phyloP scores from a whole-genome alignment of 1,284 basidiomycete species.

The Chondrostereum purpureum region DNA sequence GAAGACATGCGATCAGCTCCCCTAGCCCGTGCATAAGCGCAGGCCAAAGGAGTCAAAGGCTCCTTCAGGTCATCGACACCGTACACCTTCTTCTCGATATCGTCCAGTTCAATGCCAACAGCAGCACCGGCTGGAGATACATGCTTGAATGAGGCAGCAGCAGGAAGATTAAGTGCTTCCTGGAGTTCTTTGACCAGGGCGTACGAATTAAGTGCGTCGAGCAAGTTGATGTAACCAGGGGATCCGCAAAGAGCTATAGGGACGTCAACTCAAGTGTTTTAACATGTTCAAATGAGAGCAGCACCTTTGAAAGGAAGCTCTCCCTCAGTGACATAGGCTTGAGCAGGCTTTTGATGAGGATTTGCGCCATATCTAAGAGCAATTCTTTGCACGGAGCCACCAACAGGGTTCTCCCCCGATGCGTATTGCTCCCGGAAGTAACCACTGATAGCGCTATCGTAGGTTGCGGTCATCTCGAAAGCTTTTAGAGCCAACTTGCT shows the following conservation, averaged over 20 bases:
- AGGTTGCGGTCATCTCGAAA: slow-evolving; percentile 92
- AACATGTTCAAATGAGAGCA: too few species aligned
- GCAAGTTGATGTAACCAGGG: slow-evolving; percentile 98
- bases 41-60: slow-evolving; percentile 82
- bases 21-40: slow-evolving; percentile 93
- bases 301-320: slow-evolving; percentile 91
- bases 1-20: slow-evolving; percentile 99
- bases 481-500: slow-evolving; percentile 92
- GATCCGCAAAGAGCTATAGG: slow-evolving; percentile 80
- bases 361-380: slow-evolving; percentile 95
- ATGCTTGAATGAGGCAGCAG: slow-evolving; percentile 99
- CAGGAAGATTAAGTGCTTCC: slow-evolving; percentile 80
- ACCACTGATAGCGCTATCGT: slow-evolving; percentile 92
- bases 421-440: slow-evolving; percentile 98
- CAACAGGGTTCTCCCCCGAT: slow-evolving; percentile 64
- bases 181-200: slow-evolving; percentile 94
- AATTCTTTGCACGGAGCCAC: slow-evolving; percentile 75
- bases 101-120: slow-evolving; percentile 80
- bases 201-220: slow-evolving; percentile 96
- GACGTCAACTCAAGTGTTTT: too few species aligned
- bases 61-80: slow-evolving; percentile 94
- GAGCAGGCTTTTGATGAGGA: slow-evolving; percentile 98
- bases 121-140: slow-evolving; percentile 97
- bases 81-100: slow-evolving; percentile 90
- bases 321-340: slow-evolving; percentile 89